Evolutionary conservation across 202 grass and related monocot species (phyloP).

Genomic region (Schoenoplectus tabernaemontani): DNA sequence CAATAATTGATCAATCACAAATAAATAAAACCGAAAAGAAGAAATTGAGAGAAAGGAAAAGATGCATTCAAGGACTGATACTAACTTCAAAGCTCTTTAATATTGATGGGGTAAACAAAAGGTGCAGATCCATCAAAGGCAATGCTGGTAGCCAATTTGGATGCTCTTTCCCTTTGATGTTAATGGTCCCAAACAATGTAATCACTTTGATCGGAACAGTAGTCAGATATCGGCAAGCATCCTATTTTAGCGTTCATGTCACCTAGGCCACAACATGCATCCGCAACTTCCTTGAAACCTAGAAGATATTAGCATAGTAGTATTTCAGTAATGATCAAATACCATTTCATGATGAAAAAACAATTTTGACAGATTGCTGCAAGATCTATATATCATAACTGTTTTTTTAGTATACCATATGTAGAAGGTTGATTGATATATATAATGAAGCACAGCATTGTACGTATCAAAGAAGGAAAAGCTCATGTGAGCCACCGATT

Average conservation of each 20-base stretch:
- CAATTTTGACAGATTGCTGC: neutral
- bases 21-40: neutral
- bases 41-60: neutral
- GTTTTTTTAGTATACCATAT: constrained; percentile 18
- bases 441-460: constrained; percentile 24
- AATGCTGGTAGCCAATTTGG: constrained; percentile 21
- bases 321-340: neutral
- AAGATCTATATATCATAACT: neutral
- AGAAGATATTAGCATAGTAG: neutral
- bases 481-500: constrained; percentile 11
- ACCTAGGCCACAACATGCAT: constrained; percentile 67
- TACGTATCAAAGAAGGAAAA: constrained; percentile 43
- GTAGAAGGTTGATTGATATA: constrained; percentile 37
- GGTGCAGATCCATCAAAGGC: constrained; percentile 52
- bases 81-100: constrained; percentile 21
- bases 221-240: constrained; percentile 48
- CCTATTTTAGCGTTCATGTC: constrained; percentile 65
- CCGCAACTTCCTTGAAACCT: constrained; percentile 42
- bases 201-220: constrained; percentile 45
- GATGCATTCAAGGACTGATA: neutral
- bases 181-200: constrained; percentile 76
- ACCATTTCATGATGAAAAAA: neutral
- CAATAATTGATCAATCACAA: no score
- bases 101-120: constrained; percentile 51
- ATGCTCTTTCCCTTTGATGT: constrained; percentile 60